These are phyloP conservation scores for Pseudopediastrum boryanum DNA, from an alignment of 139 green algal genomes.

Conservation along the genomic window DNA sequence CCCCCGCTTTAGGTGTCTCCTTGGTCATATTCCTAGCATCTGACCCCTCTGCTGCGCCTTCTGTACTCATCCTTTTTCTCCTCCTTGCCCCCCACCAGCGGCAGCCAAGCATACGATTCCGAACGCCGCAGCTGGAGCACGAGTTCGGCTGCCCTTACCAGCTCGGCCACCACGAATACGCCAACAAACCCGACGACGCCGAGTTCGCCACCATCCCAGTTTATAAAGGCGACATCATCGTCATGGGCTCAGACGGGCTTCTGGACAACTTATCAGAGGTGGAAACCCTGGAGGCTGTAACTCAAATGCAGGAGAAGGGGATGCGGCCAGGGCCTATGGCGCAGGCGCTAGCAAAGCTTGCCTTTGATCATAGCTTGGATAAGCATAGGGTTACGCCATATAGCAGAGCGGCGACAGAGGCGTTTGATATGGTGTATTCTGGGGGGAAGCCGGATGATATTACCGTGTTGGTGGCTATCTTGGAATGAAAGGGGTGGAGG, in stretches of 20 bases:
- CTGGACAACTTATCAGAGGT: constrained; percentile 89
- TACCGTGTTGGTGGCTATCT: constrained; percentile 69
- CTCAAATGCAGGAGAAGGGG: neutral
- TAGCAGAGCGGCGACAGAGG: constrained; percentile 76
- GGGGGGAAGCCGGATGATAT: constrained; percentile 90
- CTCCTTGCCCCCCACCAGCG: no score
- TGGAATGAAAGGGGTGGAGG: no score
- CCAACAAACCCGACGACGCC: constrained; percentile 70
- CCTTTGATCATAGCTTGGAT: constrained; percentile 80
- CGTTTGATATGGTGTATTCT: constrained; percentile 90
- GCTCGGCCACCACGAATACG: constrained; percentile 71
- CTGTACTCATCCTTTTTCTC: no score
- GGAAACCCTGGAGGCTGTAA: constrained; percentile 62
- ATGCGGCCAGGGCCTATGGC: neutral
- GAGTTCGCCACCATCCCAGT: constrained; percentile 78
- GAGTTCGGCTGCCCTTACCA: constrained; percentile 93
- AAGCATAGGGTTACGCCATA: constrained; percentile 82
- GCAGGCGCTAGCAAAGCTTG: constrained; percentile 31
- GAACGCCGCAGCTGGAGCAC: constrained; percentile 90
- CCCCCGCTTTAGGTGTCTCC: no score
- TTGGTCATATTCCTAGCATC: no score
- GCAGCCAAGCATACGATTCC: constrained; percentile 67
- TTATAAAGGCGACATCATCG: constrained; percentile 77
- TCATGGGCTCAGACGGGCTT: constrained; percentile 90
- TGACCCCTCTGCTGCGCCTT: no score